Evolutionary conservation across 2,329 filamentous ascomycete genomes (phyloP), one percentile per base, ranked within the genome.

Genomic region (Phialocephala subalpina): DNA sequence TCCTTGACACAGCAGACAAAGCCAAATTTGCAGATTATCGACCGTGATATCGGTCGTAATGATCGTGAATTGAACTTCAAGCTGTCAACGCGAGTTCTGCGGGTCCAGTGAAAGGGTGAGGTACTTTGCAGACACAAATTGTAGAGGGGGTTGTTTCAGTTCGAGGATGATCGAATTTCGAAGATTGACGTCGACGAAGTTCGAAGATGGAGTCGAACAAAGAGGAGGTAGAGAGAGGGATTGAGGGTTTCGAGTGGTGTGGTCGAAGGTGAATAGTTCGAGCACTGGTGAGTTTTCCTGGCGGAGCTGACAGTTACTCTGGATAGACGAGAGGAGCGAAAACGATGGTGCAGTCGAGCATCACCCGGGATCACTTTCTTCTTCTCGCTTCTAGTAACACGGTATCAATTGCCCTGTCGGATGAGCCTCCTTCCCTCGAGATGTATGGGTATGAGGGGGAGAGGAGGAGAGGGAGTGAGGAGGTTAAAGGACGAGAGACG

Each of bases 281-380:
- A 35, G 35, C 56, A 25, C 33, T 35, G 9, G 42, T 35, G 59
- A 49, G 22, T 22, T 49, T 49, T 49, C 45, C 45, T 25, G 45
- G 45, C 38, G 66, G 63, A 68, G 65, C 47, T 70, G 71, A 73
- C 70, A 73, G 71, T 68, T 71, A 73, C 70, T 33, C 29, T 33
- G 70, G 70, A 71, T 68, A 64, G 71, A 67, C 69, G 69, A 71
- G 62, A 63, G 62, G 60, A 62, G 60, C 49, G 57, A 63, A 69
- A 45, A 38, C 60, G 68, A 62, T 63, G 67, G 42, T 68, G 71
- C 65, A 64, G 58, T 68, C 60, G 47, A 66, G 70, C 68, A 67
- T 66, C 65, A 65, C 67, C 55, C 58, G 59, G 45, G 59, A 42
- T 59, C 18, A 61, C 20, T 35, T 57, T 45, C 62, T 58, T 45